Evolutionary conservation across 495 filamentous ascomycete species (phyloP), one percentile per base, ranked within the genome.

Genomic region (Xylaria palmicola): DNA sequence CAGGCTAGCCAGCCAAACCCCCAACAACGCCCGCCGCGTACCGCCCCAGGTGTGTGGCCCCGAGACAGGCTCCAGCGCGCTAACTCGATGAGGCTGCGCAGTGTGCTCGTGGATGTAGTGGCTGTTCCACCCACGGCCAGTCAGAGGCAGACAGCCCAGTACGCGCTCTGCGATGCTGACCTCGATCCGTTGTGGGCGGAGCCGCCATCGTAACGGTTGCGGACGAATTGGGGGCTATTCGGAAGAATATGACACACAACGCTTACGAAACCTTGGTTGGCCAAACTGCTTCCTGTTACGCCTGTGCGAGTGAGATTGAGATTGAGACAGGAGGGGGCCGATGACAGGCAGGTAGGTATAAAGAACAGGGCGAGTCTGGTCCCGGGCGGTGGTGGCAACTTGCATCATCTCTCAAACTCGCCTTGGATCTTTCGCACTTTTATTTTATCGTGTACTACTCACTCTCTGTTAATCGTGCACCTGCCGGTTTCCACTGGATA

Each of bases 351-450:
- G 3, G 3, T 6, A 22, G n/a, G 9, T 22, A 54, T 54, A 54
- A 56, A 56, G 39, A 44, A n/a, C 53, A 22, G 53, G 39, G 37
- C 22, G 39, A 44, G 53, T 56, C 53, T 56, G 12, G 39, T n/a
- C 26, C 17, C 3, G 5, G 39, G n/a, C 22, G 9, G 15, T 43
- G 12, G 27, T 32, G 26, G 15, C 13, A 24, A 30, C 22, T 54
- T n/a, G 19, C 19, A 9, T 36, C 8, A 6, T 13, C 30, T 22
- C 48, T 22, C 10, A 8, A 34, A 39, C 34, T 27, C n/a, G 6
- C 20, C 7, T 50, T 34, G 9, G 5, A 13, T 50, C 15, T 50
- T 32, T 34, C 13, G 20, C n/a, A n/a, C n/a, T n/a, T n/a, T 53
- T 20, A 8, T 4, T 2, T 36, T 19, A 20, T 41, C 20, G 13